A percentile compares a stretch with the other conserved stretches of the same genome.
Conservation (phyloP, 495 filamentous ascomycete species). For the Penicillium atrosanguineum region DNA sequence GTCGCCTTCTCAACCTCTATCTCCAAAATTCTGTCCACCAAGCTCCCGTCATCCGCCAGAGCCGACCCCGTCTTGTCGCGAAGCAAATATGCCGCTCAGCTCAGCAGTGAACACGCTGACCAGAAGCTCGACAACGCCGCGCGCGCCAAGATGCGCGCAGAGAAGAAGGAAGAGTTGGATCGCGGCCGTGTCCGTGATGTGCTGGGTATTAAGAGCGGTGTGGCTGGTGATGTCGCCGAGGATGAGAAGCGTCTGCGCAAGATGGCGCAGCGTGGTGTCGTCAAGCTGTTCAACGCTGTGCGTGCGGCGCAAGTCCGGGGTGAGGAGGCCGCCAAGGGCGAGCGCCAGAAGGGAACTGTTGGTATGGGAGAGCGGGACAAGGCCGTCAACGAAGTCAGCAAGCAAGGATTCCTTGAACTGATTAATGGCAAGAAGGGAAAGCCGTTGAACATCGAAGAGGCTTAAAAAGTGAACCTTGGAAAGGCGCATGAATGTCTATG, state of each 20-base stretch:
- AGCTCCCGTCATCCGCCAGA: slow-evolving; percentile 75
- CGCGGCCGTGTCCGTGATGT: slow-evolving; percentile 87
- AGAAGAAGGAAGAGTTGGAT: slow-evolving; percentile 78
- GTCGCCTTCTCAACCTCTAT: slow-evolving; percentile 87
- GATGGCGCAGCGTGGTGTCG: slow-evolving; percentile 85
- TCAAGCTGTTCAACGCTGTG: slow-evolving; percentile 95
- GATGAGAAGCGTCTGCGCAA: slow-evolving; percentile 79
- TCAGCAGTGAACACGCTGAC: slow-evolving; percentile 64
- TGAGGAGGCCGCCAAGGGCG: slow-evolving; percentile 66
- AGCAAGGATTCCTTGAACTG: slow-evolving; percentile 90
- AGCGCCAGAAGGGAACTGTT: slow-evolving; percentile 68
- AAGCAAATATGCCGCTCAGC: slow-evolving; percentile 63
- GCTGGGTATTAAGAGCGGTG: slow-evolving; percentile 50
- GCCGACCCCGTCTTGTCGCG: slow-evolving; percentile 87
- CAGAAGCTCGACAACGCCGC: slow-evolving; percentile 77
- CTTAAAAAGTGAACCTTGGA: slow-evolving; percentile 24
- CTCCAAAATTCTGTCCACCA: slow-evolving; percentile 82
- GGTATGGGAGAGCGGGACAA: slow-evolving; percentile 73
- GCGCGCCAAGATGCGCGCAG: slow-evolving; percentile 69
- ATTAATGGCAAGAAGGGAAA: slow-evolving; percentile 62
- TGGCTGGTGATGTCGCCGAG: slow-evolving; percentile 59
- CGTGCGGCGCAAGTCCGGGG: slow-evolving; percentile 85
- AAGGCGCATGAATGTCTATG: slow-evolving; percentile 26
- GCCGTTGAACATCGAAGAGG: slow-evolving; percentile 48
- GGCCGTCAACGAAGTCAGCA: slow-evolving; percentile 89